A percentile compares a stretch with the other conserved stretches of the same genome.
Evolutionary conservation across 192 early-diverging fungal species (phyloP).

Genomic region (Coemansia sp.): DNA sequence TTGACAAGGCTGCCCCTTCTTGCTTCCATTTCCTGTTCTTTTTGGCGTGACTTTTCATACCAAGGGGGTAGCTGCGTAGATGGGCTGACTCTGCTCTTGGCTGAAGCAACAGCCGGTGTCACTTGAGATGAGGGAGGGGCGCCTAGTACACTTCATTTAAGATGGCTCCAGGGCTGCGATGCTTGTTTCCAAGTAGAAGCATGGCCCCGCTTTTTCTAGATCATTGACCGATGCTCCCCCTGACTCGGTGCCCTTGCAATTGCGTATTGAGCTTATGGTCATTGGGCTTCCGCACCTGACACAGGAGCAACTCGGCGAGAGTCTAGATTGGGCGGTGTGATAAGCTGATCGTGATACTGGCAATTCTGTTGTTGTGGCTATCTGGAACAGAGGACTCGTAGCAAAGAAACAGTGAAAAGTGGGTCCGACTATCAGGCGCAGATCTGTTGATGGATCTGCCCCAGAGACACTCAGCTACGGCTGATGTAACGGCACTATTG

Average conservation of each 20-base stretch:
- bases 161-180: not conserved
- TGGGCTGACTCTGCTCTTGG: not conserved
- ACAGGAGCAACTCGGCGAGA: not conserved
- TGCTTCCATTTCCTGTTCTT: not conserved
- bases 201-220: not conserved
- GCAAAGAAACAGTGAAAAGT: not conserved
- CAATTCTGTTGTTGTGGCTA: not conserved
- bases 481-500: not conserved
- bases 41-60: not conserved
- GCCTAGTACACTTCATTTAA: not conserved
- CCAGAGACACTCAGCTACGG: not conserved
- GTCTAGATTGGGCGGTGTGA: not conserved
- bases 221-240: not conserved
- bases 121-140: not conserved
- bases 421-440: not conserved
- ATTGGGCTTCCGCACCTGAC: not conserved
- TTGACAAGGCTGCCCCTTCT: not conserved
- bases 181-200: not conserved
- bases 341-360: not conserved
- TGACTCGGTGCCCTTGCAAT: not conserved
- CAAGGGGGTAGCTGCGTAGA: not conserved
- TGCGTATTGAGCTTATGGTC: not conserved
- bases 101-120: not conserved
- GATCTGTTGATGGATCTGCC: constrained; percentile 2
- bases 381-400: not conserved